Base-by-base conservation (phyloP, 2,329 filamentous ascomycete species). In the Alternaria rosae region DNA sequence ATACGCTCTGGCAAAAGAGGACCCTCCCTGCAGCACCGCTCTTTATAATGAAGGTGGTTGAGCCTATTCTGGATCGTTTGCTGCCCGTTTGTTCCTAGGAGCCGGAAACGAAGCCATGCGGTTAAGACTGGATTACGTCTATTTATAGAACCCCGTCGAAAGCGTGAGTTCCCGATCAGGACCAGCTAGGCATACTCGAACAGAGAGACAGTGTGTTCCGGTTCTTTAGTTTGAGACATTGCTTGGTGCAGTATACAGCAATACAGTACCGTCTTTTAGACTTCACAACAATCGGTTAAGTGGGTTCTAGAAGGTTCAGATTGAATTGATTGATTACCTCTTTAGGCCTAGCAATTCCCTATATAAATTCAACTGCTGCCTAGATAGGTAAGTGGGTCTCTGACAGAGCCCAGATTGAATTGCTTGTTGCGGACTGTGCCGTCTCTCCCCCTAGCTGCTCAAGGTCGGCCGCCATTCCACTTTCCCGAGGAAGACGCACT, bases 61-160 rank as follows among this genome's bases (percentile, higher is more conserved):
- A 54, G 51, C 51, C 51, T 23, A 32, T 54, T 54, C 25, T 17
- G n/a, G 51, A 54, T 41, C 21, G 20, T 17, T 21, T 54, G 38
- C 20, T 43, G 51, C 51, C 51, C 51, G 51, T 54, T 54, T 54
- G 35, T 28, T 41, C 51, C 20, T 10, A 54, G 38, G 51, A 54
- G 51, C 51, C 51, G 21, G 51, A 54, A 54, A 54, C 21, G 51
- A 44, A 54, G 38, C 38, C 12, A 54, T 44, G 38, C 25, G 13
- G 51, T 54, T 10, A 54, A 30, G 51, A 54, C 51, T 21, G n/a
- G 23, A 54, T 54, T 30, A 54, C 51, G 44, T 54, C 38, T 54
- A 54, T 54, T 43, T 54, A 54, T 54, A 54, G 51, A 54, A 26
- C 35, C 20, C 13, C 10, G 32, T 52, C 30, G 17, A 52, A 52